phyloP scores from a whole-genome alignment of 1,139 yeast genomes.

The Yamadazyma trypodendri region DNA sequence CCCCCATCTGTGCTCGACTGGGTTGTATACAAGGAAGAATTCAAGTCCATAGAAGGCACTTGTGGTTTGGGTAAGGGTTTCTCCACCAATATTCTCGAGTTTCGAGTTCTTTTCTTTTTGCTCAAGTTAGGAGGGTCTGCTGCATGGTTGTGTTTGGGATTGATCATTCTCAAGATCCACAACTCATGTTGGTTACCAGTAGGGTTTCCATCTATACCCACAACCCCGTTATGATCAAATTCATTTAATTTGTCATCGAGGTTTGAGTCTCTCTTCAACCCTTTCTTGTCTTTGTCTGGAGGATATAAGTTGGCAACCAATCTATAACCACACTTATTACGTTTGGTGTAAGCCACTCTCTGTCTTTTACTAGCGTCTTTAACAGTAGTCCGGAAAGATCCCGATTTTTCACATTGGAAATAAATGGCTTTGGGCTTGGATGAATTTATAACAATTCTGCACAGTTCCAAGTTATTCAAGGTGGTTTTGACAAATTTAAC shows the following conservation, averaged over 20 bases:
- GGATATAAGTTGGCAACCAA: constrained; percentile 50
- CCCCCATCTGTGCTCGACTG: too few species aligned
- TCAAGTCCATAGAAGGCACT: constrained; percentile 12
- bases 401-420: constrained; percentile 51
- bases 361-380: constrained; percentile 48
- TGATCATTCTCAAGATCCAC: constrained; percentile 53
- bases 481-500: constrained; percentile 44
- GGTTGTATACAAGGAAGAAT: too few species aligned
- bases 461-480: constrained; percentile 45
- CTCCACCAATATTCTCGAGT: constrained; percentile 44
- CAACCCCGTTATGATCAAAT: constrained; percentile 15
- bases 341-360: constrained; percentile 51
- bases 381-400: constrained; percentile 49
- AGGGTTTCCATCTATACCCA: constrained; percentile 17
- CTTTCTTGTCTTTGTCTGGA: constrained; percentile 40
- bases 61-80: constrained; percentile 40
- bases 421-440: constrained; percentile 52
- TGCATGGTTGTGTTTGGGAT: constrained; percentile 48
- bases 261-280: constrained; percentile 19
- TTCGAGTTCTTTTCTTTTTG: constrained; percentile 35
- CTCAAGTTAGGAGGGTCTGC: constrained; percentile 40
- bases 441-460: constrained; percentile 49
- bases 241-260: constrained; percentile 26
- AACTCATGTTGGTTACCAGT: constrained; percentile 18
- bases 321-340: constrained; percentile 50